These are phyloP conservation scores for Zalaria obscura DNA, from an alignment of 2,329 filamentous ascomycete species.

Conservation along the genomic window DNA sequence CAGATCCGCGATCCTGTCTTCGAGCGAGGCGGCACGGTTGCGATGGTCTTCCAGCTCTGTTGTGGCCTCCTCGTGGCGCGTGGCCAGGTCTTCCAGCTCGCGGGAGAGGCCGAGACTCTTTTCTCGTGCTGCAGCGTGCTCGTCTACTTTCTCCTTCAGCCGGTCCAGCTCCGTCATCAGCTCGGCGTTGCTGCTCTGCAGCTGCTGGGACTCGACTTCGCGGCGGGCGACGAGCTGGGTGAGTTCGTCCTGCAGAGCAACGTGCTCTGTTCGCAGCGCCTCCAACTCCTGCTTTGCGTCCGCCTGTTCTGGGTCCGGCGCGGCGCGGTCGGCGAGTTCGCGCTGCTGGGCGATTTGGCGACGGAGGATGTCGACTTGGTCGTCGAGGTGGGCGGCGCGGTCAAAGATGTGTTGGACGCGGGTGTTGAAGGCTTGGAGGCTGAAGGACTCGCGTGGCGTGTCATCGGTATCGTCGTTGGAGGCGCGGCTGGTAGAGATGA, in stretches of 20 bases:
- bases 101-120: slow-evolving; percentile 15
- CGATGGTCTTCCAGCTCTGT: slow-evolving; percentile 16
- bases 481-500: slow-evolving; percentile 21
- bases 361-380: slow-evolving; percentile 80
- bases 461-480: slow-evolving; percentile 18
- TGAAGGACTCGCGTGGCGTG: slow-evolving; percentile 40
- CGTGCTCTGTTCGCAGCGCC: slow-evolving; percentile 9
- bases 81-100: slow-evolving; percentile 15
- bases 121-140: slow-evolving; percentile 6
- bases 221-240: slow-evolving; percentile 13
- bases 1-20: slow-evolving; percentile 11
- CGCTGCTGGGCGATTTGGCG: slow-evolving; percentile 92
- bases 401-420: slow-evolving; percentile 69
- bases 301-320: slow-evolving; percentile 39
- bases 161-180: slow-evolving; percentile 23
- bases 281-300: slow-evolving; percentile 14
- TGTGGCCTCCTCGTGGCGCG: slow-evolving; percentile 18
- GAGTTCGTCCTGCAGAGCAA: slow-evolving; percentile 16
- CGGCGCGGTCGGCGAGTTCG: slow-evolving; percentile 73
- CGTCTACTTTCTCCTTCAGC: slow-evolving; percentile 15
- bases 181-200: slow-evolving; percentile 11
- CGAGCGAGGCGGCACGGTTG: slow-evolving; percentile 14
- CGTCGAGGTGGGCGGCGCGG: slow-evolving; percentile 62
- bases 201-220: slow-evolving; percentile 14
- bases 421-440: slow-evolving; percentile 58